Percentiles rank a stretch among this genome's conserved stretches.
Evolutionary conservation across 2,329 filamentous ascomycete genomes (phyloP).

Genomic region (Trichoderma hamatum): DNA sequence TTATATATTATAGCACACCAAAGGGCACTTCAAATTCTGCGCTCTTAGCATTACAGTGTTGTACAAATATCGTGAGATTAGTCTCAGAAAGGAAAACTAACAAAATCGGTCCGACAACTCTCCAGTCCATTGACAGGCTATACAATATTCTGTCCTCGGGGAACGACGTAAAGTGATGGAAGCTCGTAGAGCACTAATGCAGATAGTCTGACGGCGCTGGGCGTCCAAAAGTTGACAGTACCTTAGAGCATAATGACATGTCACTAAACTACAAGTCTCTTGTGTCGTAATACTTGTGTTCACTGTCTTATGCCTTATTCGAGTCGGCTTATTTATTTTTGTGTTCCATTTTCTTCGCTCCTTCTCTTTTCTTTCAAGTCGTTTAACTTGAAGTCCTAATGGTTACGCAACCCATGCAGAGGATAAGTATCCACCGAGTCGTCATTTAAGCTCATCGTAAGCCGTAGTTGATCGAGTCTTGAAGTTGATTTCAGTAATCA

Average conservation of each 20-base stretch:
- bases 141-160: too few relatives aligned
- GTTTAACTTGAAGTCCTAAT: neutral
- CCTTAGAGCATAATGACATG: neutral
- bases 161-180: neutral
- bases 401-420: too few relatives aligned
- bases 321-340: neutral
- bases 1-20: neutral
- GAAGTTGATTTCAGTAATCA: too few relatives aligned
- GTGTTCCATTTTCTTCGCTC: neutral
- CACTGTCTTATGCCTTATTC: neutral
- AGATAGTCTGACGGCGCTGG: neutral
- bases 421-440: too few relatives aligned
- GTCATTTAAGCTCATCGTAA: too few relatives aligned
- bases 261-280: neutral
- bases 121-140: neutral
- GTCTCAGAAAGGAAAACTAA: too few relatives aligned
- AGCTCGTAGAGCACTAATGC: neutral
- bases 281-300: neutral
- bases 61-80: too few relatives aligned
- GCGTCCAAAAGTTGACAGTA: neutral
- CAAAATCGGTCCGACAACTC: neutral
- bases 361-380: neutral
- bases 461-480: too few relatives aligned
- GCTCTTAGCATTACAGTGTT: neutral
- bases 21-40: neutral